Evolutionary conservation across 306 rosid genomes (phyloP), one percentile per base, ranked within the genome.

Genomic region (Vigna reflexopilosa): DNA sequence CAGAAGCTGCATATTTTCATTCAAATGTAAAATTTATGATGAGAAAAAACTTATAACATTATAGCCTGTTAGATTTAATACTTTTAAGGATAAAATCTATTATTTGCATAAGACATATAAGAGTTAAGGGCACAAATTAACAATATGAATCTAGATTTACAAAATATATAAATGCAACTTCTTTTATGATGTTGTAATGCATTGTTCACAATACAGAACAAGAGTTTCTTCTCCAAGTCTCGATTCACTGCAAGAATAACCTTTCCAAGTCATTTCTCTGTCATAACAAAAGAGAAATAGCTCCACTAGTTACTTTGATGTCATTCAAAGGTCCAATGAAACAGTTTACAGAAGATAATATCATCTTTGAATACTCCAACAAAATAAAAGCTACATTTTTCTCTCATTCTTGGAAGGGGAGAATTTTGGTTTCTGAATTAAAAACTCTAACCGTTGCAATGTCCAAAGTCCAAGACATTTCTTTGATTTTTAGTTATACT

Each of bases 1-100:
- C 98, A 95, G 87, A 93, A 91, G 88, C 98, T 95, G 90, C 63
- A 82, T 61, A 64, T 64, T 81, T 71, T 26, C 78, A 76, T 57
- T 75, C 38, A 62, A 67, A 59, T n/a, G 78, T 61, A 14, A 72
- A 52, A 30, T 56, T 36, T 2, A 17, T 8, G 26, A 11, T 17
- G 61, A 9, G 30, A 55, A 6, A 28, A 55, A 22, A 19, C 26
- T 17, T 19, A 20, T 55, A 10, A 13, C 12, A 22, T 22, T 51
- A 56, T 51, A 56, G 22, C n/a, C 7, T 57, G 17, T 10, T 26
- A 36, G n/a, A 57, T 57, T 22, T 7, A 57, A 57, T 57, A 22
- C 36, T 24, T 24, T 10, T 11, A 57, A 57, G 5, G 34, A 56
- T 24, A 24, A 56, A 56, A 3, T 22, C 64, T 12, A 20, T 56